phyloP scores from a whole-genome alignment of 2,329 filamentous ascomycete genomes.

The Apiospora kogelbergensis region DNA sequence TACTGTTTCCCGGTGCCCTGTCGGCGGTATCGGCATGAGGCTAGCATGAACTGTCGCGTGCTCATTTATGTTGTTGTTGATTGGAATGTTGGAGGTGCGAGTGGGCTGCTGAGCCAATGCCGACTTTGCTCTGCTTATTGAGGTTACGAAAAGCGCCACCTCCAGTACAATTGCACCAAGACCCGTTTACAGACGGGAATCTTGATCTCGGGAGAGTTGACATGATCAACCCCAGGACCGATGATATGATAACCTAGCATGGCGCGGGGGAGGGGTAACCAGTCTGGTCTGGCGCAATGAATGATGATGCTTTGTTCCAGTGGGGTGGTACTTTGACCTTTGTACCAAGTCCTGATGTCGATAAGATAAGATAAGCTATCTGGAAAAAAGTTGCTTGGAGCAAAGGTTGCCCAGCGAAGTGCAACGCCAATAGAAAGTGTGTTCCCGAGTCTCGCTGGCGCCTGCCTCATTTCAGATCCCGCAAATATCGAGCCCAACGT shows the following conservation, averaged over 20 bases:
- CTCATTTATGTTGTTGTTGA: background rate
- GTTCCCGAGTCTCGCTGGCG: background rate
- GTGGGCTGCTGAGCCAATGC: background rate
- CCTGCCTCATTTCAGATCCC: background rate
- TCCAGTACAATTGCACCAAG: background rate
- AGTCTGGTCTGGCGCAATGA: background rate
- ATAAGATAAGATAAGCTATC: background rate
- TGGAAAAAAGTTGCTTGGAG: conserved; percentile 2
- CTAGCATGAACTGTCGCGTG: conserved; percentile 5
- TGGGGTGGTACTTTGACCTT: background rate
- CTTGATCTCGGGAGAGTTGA: background rate
- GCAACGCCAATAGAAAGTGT: background rate
- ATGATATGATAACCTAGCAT: background rate
- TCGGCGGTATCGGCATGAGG: background rate
- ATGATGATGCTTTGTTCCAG: background rate
- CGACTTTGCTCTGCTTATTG: background rate
- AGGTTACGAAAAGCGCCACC: background rate
- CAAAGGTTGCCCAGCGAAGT: background rate
- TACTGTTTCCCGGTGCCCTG: background rate
- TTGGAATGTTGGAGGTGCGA: background rate
- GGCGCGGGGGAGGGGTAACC: background rate
- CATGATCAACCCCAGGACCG: background rate
- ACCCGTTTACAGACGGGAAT: background rate
- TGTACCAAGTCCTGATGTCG: background rate
- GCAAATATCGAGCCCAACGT: background rate